Percentiles rank a stretch among this genome's conserved stretches.
phyloP scores from a whole-genome alignment of 169 alveolate genomes.

The Eimeria maxima region DNA sequence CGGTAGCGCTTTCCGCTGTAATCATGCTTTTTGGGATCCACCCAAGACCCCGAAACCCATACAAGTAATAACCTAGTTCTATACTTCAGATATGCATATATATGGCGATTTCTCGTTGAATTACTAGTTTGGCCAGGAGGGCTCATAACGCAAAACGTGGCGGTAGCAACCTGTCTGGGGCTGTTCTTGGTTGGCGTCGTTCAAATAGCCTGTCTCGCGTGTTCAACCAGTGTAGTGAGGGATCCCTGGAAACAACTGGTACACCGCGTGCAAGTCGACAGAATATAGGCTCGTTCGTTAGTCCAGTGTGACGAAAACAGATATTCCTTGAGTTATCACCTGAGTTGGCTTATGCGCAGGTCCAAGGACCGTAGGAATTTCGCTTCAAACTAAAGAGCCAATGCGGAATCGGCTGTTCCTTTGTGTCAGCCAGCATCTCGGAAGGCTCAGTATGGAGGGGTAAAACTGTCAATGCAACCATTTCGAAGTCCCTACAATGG shows the following conservation, averaged over 20 bases:
- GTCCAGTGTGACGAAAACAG: not conserved
- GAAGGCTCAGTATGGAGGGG: not conserved
- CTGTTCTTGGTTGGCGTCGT: not conserved
- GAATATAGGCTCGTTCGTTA: not conserved
- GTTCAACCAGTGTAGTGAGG: not conserved
- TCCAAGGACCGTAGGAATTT: not conserved
- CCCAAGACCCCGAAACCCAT: too few relatives aligned
- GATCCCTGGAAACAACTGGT: not conserved
- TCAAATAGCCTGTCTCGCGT: not conserved
- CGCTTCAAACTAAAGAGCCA: not conserved
- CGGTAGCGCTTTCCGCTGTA: too few relatives aligned
- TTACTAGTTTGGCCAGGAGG: not conserved
- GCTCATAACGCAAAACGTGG: not conserved
- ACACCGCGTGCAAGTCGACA: not conserved
- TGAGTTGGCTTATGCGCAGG: not conserved
- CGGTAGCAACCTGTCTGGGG: not conserved
- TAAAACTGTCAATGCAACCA: not conserved
- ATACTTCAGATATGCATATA: too few relatives aligned
- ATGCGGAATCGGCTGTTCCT: not conserved
- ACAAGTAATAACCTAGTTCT: too few relatives aligned
- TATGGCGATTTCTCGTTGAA: too few relatives aligned
- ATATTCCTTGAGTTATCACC: too few relatives aligned
- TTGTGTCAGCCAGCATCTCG: not conserved
- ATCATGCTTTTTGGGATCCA: too few relatives aligned
- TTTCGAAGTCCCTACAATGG: not conserved